These are phyloP conservation scores for Leishmania braziliensis DNA, from an alignment of 208 protist genomes.

Conservation along the genomic window DNA sequence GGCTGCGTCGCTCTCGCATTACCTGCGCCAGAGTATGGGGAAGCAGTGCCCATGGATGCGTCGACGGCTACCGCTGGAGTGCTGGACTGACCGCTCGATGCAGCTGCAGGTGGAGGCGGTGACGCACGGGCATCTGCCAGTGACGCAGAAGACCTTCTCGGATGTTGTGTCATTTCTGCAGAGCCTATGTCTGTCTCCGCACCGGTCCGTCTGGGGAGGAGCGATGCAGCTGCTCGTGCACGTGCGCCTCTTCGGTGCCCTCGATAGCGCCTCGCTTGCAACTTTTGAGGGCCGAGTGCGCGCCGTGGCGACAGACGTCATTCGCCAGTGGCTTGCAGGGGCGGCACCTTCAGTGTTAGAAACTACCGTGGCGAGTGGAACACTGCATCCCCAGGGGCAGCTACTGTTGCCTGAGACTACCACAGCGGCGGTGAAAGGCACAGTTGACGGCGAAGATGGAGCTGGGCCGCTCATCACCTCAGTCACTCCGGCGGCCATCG, in stretches of 20 bases:
- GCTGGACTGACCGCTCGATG: constrained; percentile 21
- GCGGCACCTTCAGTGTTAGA: not conserved
- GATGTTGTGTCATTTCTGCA: constrained; percentile 18
- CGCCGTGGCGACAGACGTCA: constrained; percentile 6
- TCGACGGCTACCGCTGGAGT: constrained; percentile 13
- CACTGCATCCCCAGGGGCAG: not conserved
- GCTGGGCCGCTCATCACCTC: not conserved
- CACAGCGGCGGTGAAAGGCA: not conserved
- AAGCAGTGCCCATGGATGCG: constrained; percentile 13
- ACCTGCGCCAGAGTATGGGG: not conserved
- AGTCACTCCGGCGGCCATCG: not conserved
- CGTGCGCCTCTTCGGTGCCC: constrained; percentile 6
- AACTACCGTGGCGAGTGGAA: not conserved
- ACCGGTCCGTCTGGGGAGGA: not conserved
- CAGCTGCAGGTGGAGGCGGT: constrained; percentile 32
- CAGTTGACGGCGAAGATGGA: not conserved
- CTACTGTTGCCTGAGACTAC: not conserved
- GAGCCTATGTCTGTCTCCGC: constrained; percentile 20
- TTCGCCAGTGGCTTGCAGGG: constrained; percentile 5
- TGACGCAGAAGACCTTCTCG: constrained; percentile 19
- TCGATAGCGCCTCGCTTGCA: constrained; percentile 9
- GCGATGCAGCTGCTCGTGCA: constrained; percentile 20
- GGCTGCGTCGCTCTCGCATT: constrained; percentile 6
- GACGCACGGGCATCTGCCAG: constrained; percentile 19
- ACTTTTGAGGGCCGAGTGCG: constrained; percentile 12